phyloP scores from a whole-genome alignment of 768 basidiomycete genomes.

The Collybia sp. region DNA sequence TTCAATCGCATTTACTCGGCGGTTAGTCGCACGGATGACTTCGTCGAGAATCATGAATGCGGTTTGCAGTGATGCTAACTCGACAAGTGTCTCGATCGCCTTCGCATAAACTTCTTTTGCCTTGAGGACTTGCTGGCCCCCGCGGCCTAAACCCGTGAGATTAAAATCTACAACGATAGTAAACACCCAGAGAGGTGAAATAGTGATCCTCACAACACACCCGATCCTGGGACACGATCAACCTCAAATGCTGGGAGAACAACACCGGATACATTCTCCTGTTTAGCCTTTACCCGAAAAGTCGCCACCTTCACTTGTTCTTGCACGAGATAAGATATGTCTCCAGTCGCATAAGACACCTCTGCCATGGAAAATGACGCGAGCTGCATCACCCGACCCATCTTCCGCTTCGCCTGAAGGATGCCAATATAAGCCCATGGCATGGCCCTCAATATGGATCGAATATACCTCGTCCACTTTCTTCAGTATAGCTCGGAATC shows the following conservation, averaged over 20 bases:
- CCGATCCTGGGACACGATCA: conserved; percentile 80
- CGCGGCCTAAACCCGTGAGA: conserved; percentile 92
- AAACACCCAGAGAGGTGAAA: conserved; percentile 1
- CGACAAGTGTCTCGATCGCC: conserved; percentile 94
- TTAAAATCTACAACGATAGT: conserved; percentile 69
- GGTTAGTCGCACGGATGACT: conserved; percentile 98
- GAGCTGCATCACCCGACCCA: conserved; percentile 98
- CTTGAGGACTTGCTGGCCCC: conserved; percentile 92
- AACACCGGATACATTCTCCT: conserved; percentile 98
- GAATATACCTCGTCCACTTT: conserved; percentile 92
- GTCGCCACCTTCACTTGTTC: conserved; percentile 90
- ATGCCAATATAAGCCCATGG: conserved; percentile 17
- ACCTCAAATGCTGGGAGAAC: conserved; percentile 94
- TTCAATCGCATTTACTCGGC: conserved; percentile 97
- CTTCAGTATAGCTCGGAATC: conserved; percentile 89
- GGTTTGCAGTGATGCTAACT: conserved; percentile 94
- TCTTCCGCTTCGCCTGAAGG: conserved; percentile 91
- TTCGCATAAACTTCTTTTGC: conserved; percentile 98
- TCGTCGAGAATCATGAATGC: conserved; percentile 99
- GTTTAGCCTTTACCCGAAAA: conserved; percentile 90
- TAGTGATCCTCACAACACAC: conserved; percentile 29
- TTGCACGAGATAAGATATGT: conserved; percentile 97
- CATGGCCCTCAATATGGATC: background rate
- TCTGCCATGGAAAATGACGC: conserved; percentile 99
- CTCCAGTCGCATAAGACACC: conserved; percentile 96